phyloP scores from a whole-genome alignment of 1,284 basidiomycete species.

The Irpex rosettiformis region DNA sequence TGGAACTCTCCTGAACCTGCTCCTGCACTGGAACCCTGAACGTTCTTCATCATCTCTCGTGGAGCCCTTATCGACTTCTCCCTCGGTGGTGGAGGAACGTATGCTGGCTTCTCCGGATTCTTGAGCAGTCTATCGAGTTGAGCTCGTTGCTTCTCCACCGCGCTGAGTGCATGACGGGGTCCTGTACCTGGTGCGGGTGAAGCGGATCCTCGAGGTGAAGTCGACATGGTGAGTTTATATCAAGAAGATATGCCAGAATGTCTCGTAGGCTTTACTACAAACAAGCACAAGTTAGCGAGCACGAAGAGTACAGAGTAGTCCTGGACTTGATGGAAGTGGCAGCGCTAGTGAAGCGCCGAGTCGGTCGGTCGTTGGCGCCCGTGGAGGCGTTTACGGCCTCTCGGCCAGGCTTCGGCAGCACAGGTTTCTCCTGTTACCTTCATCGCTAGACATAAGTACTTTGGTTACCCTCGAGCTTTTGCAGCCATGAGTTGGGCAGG shows the following conservation, averaged over 20 bases:
- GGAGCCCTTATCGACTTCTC: constrained; percentile 78
- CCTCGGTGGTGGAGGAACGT: constrained; percentile 71
- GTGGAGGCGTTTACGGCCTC: too few species aligned
- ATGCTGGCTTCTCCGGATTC: constrained; percentile 79
- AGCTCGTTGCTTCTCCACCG: constrained; percentile 69
- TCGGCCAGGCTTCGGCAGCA: neutral
- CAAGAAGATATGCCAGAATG: too few species aligned
- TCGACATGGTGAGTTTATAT: neutral
- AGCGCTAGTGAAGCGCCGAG: too few species aligned
- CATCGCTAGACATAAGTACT: too few species aligned
- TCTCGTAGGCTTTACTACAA: too few species aligned
- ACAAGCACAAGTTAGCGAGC: too few species aligned
- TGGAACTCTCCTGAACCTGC: constrained; percentile 96
- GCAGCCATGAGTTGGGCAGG: constrained; percentile 48
- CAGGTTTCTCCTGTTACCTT: neutral
- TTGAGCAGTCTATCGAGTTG: constrained; percentile 85
- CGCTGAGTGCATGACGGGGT: constrained; percentile 61
- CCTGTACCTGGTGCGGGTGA: neutral
- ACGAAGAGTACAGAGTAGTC: too few species aligned
- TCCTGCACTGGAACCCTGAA: constrained; percentile 90
- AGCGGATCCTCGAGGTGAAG: constrained; percentile 1
- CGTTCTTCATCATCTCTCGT: constrained; percentile 98
- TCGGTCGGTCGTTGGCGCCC: too few species aligned
- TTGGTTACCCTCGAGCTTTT: neutral
- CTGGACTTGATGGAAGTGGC: too few species aligned